Base-by-base conservation (phyloP, 202 grass and related monocot genomes). In the Tripidium arundinaceum region DNA sequence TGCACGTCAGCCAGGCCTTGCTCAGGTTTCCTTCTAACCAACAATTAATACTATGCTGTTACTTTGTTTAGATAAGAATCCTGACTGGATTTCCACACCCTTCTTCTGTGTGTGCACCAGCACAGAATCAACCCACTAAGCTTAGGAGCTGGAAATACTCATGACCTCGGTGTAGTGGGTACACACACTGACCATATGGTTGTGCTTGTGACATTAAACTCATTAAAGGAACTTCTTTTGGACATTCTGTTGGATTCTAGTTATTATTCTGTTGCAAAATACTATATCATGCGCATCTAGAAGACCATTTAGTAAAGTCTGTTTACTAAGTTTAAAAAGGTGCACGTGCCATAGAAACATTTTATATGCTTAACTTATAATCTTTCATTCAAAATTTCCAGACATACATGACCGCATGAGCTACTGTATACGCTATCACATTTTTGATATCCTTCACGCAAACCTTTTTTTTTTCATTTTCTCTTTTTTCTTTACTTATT, bases 1-100 rank as follows among this genome's bases (percentile, higher is more conserved):
- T 66, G 91, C 91, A 19, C 91, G 88, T 63, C 91, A 93, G 63
- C 91, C 91, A 57, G 91, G 91, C 33, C 91, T 93, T 90, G 91
- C 91, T 70, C 88, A 93, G 91, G 91, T 93, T 58, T 55, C 38
- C 25, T 73, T 72, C 70, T 80, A 64, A 65, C 14, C 15, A 83
- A 34, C 24, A 90, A 40, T 42, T 80, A 24, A 72, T n/a, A n/a
- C n/a, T n/a, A 59, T 66, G 24, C 69, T 43, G 18, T 64, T 21
- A 64, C 50, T 65, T 79, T 79, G 2, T 66, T 45, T 21, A 79
- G 8, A 79, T 50, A 60, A 58, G 18, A 75, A 41, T 67, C 24
- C 1, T 50, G 31, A 24, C 65, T 79, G 24, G 29, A 39, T 63
- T 1, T 28, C 75, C 22, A 18, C 28, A 75, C 42, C 31, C 45